These are phyloP conservation scores for Penicillium turbatum DNA, from an alignment of 495 filamentous ascomycete species.

Conservation along the genomic window DNA sequence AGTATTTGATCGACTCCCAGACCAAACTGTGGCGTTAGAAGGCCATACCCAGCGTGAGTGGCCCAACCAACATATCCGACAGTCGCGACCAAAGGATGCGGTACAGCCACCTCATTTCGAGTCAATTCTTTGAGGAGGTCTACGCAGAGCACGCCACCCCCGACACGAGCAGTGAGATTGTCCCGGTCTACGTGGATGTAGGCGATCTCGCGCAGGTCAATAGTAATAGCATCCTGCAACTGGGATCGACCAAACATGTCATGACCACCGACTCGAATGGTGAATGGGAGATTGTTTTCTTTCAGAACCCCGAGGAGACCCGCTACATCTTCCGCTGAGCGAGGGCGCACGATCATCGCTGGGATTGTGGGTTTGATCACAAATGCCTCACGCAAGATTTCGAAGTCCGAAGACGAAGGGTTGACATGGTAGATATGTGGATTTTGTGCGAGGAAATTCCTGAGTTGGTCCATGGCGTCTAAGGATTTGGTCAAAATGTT, in stretches of 20 bases:
- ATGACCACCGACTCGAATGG: slow-evolving; percentile 36
- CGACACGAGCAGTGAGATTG: slow-evolving; percentile 28
- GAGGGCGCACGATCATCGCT: slow-evolving; percentile 26
- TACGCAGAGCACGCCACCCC: slow-evolving; percentile 27
- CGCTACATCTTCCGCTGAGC: slow-evolving; percentile 30
- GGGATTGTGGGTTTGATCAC: slow-evolving; percentile 11
- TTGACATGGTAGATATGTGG: slow-evolving; percentile 10
- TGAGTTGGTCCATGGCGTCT: slow-evolving; percentile 12
- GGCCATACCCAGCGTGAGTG: slow-evolving; percentile 37
- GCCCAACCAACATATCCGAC: slow-evolving; percentile 40
- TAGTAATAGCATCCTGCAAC: slow-evolving; percentile 23
- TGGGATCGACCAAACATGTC: slow-evolving; percentile 29
- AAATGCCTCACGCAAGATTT: slow-evolving; percentile 3
- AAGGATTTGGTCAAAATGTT: too few species aligned
- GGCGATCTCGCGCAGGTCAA: slow-evolving; percentile 40
- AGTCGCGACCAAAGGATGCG: slow-evolving; percentile 10
- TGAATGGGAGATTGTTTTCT: slow-evolving; percentile 23
- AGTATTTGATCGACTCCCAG: slow-evolving; percentile 40
- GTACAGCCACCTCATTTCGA: slow-evolving; percentile 4
- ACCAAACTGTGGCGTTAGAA: slow-evolving; percentile 28
- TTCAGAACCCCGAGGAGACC: slow-evolving; percentile 22
- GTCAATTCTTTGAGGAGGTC: slow-evolving; percentile 9
- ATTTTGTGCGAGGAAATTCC: slow-evolving; percentile 8
- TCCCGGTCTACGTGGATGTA: slow-evolving; percentile 24
- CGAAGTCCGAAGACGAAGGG: slow-evolving; percentile 10